Base-by-base conservation (phyloP, 2,329 filamentous ascomycete species). In the Penicillium verrucosum region DNA sequence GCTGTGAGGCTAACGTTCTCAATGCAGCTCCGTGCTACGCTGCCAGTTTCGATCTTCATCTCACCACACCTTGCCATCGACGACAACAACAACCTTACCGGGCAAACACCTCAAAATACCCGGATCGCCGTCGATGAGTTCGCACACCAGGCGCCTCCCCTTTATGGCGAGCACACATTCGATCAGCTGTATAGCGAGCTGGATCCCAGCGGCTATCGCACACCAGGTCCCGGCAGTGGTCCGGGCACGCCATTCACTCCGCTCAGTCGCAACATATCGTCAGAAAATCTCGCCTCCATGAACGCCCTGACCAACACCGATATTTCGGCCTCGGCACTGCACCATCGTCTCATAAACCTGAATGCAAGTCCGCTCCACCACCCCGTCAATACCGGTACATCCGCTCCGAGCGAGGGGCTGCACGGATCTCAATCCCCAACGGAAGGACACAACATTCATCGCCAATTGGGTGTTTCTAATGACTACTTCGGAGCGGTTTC, bases 31-130 rank as follows among this genome's bases (percentile, higher is more conserved):
- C 88, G 93, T 51, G 93, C 93, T 45, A 94, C 92, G 41, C 84
- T 97, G 32, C 92, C 94, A 1, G 84, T 97, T 16, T 91, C 91
- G 53, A 87, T 99, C 38, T 97, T 96, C 76, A 97, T 97, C 64
- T 99, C 94, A 5, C 93, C 94, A 0, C 94, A 94, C 69, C 86
- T 96, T 67, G 89, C 91, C 0, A 84, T 97, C 37, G 90, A 94
- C 67, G 91, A 96, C 51, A 85, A 93, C 58, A 94, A 96, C 65
- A 88, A 89, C 66, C 82, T 97, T 2, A 79, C 90, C 51, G 81
- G 82, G 51, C 82, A 85, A 67, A 78, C 78, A n/a, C 80, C 82
- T 16, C 65, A 79, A 69, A 70, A 78, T 57, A 75, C 80, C 64
- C 71, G 78, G 58, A 73, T 76, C 34, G 77, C 77, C 10, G 78